Conservation (phyloP, 1,139 yeast species). For the Meyerozyma smithsonii region DNA sequence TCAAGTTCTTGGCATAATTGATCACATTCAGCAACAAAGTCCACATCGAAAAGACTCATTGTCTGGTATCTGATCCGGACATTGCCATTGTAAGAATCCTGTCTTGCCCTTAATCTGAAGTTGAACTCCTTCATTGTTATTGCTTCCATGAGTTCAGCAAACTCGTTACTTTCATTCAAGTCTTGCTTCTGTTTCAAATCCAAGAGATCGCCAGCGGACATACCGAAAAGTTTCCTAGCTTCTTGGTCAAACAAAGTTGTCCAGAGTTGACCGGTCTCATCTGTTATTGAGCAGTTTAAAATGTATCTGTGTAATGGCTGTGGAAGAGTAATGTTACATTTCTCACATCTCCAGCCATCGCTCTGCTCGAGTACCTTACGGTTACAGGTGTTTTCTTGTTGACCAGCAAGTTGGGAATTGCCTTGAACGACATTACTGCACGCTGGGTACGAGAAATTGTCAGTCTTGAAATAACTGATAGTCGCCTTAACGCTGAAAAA, state of each 20-base stretch:
- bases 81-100: conserved; percentile 78
- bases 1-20: conserved; percentile 50
- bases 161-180: conserved; percentile 33
- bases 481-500: conserved; percentile 73
- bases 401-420: conserved; percentile 15
- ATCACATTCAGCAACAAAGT: conserved; percentile 60
- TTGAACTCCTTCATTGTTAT: conserved; percentile 65
- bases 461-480: conserved; percentile 65
- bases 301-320: conserved; percentile 79
- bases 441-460: conserved; percentile 86
- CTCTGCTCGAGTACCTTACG: conserved; percentile 74
- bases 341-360: conserved; percentile 92
- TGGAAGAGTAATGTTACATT: conserved; percentile 66
- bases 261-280: conserved; percentile 83
- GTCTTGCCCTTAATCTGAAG: conserved; percentile 76
- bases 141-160: conserved; percentile 45
- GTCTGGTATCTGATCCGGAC: conserved; percentile 74
- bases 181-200: conserved; percentile 41
- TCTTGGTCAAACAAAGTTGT: conserved; percentile 82
- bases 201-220: conserved; percentile 63
- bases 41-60: conserved; percentile 49
- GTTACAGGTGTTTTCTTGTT: conserved; percentile 51
- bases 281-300: conserved; percentile 66
- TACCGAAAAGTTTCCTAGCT: conserved; percentile 65
- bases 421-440: conserved; percentile 50